These are phyloP conservation scores for Fusarium camptoceras DNA, from an alignment of 2,329 filamentous ascomycete genomes.

Conservation along the genomic window DNA sequence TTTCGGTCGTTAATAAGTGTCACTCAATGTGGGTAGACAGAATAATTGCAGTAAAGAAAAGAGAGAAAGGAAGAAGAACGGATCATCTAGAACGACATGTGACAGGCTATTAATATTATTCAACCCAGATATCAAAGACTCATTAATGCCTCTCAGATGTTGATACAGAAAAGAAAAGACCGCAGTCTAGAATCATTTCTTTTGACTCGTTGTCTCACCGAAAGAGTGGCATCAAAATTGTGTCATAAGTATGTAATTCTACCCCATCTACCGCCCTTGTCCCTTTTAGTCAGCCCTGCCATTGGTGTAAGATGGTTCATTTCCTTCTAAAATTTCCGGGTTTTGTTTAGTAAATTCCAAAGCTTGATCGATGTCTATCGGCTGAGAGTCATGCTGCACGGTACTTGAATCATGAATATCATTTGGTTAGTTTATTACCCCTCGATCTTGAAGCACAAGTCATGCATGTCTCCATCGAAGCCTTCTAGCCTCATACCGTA, in stretches of 20 bases:
- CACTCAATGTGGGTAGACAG: no score
- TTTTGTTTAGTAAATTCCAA: neutral
- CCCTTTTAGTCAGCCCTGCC: neutral
- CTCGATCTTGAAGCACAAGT: neutral
- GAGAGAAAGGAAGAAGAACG: neutral
- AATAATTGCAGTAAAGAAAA: no score
- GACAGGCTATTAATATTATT: neutral
- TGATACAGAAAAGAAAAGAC: neutral
- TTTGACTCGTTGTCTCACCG: neutral
- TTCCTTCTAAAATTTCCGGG: neutral
- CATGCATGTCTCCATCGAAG: neutral
- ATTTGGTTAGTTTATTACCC: neutral
- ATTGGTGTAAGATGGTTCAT: neutral
- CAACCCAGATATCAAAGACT: neutral
- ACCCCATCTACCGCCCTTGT: neutral
- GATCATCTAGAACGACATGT: neutral
- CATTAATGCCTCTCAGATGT: neutral
- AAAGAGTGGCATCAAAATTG: conserved; percentile 10
- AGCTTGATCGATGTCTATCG: neutral
- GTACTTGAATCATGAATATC: neutral
- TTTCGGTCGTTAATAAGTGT: neutral
- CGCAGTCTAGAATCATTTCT: neutral
- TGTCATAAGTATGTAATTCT: conserved; percentile 16
- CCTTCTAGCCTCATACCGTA: neutral
- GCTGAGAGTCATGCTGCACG: neutral